phyloP scores from a whole-genome alignment of 306 rosid species.

The Medicago arabica region DNA sequence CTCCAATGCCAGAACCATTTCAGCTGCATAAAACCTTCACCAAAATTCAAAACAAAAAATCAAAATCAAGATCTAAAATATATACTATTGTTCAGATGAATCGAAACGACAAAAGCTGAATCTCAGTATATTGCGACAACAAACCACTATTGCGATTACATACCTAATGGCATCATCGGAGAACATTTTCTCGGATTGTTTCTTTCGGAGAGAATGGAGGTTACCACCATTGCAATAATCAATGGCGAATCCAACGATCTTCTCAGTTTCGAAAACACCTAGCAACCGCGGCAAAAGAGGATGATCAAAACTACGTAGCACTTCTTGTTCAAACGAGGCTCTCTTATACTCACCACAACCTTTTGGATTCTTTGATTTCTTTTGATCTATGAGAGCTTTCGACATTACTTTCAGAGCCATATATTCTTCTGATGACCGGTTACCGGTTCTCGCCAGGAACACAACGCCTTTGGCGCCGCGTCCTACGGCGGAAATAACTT shows the following conservation, averaged over 20 bases:
- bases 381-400: conserved; percentile 61
- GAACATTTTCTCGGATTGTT: conserved; percentile 87
- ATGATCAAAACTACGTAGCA: conserved; percentile 68
- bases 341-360: conserved; percentile 57
- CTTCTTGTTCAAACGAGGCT: conserved; percentile 75
- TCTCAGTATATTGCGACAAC: too few species aligned
- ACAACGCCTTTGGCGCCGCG: conserved; percentile 98
- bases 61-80: conserved; percentile 21
- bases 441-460: conserved; percentile 52
- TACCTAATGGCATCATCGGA: conserved; percentile 81
- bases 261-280: conserved; percentile 71
- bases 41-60: not conserved
- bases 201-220: conserved; percentile 70
- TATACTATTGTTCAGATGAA: not conserved
- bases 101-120: not conserved
- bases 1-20: conserved; percentile 78
- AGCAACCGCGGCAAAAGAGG: conserved; percentile 70
- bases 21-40: conserved; percentile 85
- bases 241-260: conserved; percentile 74
- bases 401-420: conserved; percentile 83
- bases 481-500: conserved; percentile 70
- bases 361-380: conserved; percentile 41
- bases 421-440: conserved; percentile 38
- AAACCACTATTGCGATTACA: not conserved
- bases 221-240: conserved; percentile 89